Evolutionary conservation across 2,329 filamentous ascomycete genomes (phyloP).

Genomic region (Xylariaceae sp.): DNA sequence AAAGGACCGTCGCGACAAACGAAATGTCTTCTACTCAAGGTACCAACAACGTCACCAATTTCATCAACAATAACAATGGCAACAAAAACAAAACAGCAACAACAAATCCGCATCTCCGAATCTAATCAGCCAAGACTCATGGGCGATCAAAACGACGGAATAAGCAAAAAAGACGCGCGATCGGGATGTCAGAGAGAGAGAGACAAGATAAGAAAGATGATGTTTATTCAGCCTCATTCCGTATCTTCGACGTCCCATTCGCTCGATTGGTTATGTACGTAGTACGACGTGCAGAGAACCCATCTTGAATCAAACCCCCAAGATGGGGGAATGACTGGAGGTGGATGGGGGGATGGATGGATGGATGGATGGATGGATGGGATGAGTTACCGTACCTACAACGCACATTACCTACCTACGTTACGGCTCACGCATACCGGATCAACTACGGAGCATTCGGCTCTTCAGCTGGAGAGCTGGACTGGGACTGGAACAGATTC

Average conservation of each 20-base stretch:
- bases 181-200: not conserved
- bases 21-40: too few relatives aligned
- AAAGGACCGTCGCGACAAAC: not conserved
- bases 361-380: too few relatives aligned
- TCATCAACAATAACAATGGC: not conserved
- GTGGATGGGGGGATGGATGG: too few relatives aligned
- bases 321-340: not conserved
- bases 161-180: not conserved
- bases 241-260: conserved; percentile 8
- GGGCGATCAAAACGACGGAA: not conserved
- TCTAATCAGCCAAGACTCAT: too few relatives aligned
- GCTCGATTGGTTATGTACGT: not conserved
- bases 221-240: conserved; percentile 22
- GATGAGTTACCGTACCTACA: too few relatives aligned
- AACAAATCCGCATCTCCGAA: not conserved
- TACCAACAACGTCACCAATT: not conserved
- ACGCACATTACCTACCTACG: too few relatives aligned
- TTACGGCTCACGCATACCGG: conserved; percentile 1
- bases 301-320: not conserved
- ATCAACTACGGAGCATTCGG: not conserved
- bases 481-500: too few relatives aligned
- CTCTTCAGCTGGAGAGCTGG: not conserved
- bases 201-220: conserved; percentile 3
- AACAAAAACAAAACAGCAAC: not conserved
- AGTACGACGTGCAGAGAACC: not conserved